Evolutionary conservation across 805 yeast species (phyloP).

Genomic region (Candida xiaguanensis): DNA sequence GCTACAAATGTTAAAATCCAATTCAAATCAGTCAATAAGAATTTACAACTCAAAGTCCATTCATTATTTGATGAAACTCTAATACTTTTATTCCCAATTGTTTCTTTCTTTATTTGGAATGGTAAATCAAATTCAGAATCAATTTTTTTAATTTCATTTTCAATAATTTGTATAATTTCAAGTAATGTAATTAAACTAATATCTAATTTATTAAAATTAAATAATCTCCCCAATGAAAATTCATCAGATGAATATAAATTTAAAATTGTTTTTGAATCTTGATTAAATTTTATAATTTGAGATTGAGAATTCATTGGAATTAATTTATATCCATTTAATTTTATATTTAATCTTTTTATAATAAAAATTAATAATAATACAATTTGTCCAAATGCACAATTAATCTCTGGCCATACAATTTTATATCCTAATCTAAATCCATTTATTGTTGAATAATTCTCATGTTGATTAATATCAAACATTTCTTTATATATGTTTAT

Average conservation of each 20-base stretch:
- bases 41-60: constrained; percentile 90
- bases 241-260: constrained; percentile 69
- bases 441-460: no score
- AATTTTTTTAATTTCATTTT: constrained; percentile 34
- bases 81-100: constrained; percentile 76
- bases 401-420: constrained; percentile 88
- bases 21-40: constrained; percentile 67
- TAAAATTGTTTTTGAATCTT: constrained; percentile 32
- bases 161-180: constrained; percentile 55
- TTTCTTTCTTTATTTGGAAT: constrained; percentile 61
- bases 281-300: constrained; percentile 55
- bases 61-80: constrained; percentile 67
- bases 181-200: constrained; percentile 76
- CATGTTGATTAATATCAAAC: constrained; percentile 79
- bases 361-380: constrained; percentile 67
- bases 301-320: constrained; percentile 86
- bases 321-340: constrained; percentile 56
- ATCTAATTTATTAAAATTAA: constrained; percentile 75
- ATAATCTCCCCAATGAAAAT: constrained; percentile 63
- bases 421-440: constrained; percentile 74
- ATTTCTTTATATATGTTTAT: constrained; percentile 81
- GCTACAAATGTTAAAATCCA: constrained; percentile 81
- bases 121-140: constrained; percentile 67
- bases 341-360: constrained; percentile 50
- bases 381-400: constrained; percentile 87